Evolutionary conservation across 2,329 filamentous ascomycete genomes (phyloP), one percentile per base, ranked within the genome.

Genomic region (Pseudogymnoascus sp.): DNA sequence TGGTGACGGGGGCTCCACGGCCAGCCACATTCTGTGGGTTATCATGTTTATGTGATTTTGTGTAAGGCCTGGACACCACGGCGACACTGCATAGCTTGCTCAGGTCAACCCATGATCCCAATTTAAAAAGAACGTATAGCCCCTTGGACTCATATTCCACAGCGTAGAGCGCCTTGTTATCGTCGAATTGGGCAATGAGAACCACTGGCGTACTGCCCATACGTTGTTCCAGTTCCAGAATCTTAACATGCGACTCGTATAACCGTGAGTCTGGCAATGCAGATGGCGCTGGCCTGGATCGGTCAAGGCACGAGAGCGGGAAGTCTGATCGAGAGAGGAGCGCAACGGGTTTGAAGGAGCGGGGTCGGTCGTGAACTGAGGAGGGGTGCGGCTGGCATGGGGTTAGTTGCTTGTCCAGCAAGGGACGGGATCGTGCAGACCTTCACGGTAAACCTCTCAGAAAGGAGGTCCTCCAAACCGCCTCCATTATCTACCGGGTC

Each of bases 111-210:
- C 87, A 90, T 18, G 76, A 72, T 1, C 83, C 86, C 43, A 94
- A 75, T 67, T 82, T 85, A 71, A 86, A 91, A 25, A 90, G 70
- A 9, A 83, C 81, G 70, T 89, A 92, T 3, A 87, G 75, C 0
- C 80, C 80, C 54, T 75, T 72, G 14, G 78, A 75, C 35, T 89
- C 83, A 22, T 83, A 79, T 74, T 92, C 89, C n/a, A 90, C 74
- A 11, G 80, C 86, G 69, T 84, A 88, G 0, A 82, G 64, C 35
- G 75, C 76, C 61, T 77, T 76, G 63, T 78, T 79, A 25, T 78
- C 75, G 43, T 87, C 82, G 47, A 81, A 77, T 62, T 82, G 78
- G 28, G 84, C 85, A 62, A 90, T 76, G 8, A 90, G 77, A 14
- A 89, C 75, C 62, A 79, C 80, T 12, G 80, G 76, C 9, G 74